Base-by-base conservation (phyloP, 2,329 filamentous ascomycete genomes). In the Aspergillus spinulosporus region DNA sequence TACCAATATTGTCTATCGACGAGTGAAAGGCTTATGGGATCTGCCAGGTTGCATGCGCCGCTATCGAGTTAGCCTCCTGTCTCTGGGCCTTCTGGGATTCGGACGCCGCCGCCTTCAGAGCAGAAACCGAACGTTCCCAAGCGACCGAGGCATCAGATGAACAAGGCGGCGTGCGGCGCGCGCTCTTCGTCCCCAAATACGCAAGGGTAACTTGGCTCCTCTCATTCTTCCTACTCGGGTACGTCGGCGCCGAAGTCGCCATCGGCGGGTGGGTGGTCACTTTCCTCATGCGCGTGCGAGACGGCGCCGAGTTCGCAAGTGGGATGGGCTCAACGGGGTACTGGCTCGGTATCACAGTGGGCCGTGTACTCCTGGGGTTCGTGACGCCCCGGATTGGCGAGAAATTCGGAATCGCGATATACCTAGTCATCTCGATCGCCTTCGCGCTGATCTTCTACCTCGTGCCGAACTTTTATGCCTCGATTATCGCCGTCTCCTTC, bases 241-340 rank as follows among this genome's bases (percentile, higher is more conserved):
- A 95, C 66, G 87, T 93, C 0, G 91, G 91, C 3, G 81, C 84
- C 5, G 91, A 96, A 57, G 76, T 78, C 9, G 85, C 84, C 0
- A 76, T 92, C 2, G 88, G 88, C 15, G 90, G 90, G 12, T 94
- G 90, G 90, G 88, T 95, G 60, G 87, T 90, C 47, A 88, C 87
- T 0, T 95, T 96, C 69, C 95, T 96, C 89, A 85, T 92, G n/a
- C 79, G 83, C 15, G 86, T 92, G 26, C 84, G 92, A 11, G 72
- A 87, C 39, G 89, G 86, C 3, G 81, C 78, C 21, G 77, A 84
- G 0, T 93, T 94, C 66, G 80, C 85, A 1, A 86, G 88, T 34
- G 90, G 90, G 2, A 84, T 94, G 75, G 85, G 84, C 0, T 87
- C 86, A 0, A 93, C 89, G 0, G 87, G 89, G 0, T 95, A 93